Conservation (phyloP, 306 rosid species). For the Cucumis sativus region DNA sequence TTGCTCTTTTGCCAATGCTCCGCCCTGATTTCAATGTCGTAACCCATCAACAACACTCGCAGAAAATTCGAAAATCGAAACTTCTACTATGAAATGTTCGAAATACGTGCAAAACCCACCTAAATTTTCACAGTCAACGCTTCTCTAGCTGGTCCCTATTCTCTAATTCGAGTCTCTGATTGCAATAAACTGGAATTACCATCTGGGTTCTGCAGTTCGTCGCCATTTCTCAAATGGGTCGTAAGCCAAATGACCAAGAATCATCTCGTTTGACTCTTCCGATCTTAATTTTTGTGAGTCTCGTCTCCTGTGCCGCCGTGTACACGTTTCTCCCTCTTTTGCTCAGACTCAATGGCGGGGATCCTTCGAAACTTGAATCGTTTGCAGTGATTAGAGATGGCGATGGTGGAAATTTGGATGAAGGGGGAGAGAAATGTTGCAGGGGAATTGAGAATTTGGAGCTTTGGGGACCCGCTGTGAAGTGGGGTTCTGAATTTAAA, state of each 20-base stretch:
- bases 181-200: constrained; percentile 1
- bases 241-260: constrained; percentile 35
- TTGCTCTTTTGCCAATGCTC: background rate
- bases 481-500: constrained; percentile 89
- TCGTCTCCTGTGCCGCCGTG: constrained; percentile 48
- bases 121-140: constrained; percentile 32
- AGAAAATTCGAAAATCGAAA: background rate
- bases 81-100: background rate
- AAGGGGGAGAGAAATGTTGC: constrained; percentile 37
- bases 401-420: constrained; percentile 13
- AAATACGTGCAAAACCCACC: background rate
- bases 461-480: constrained; percentile 88
- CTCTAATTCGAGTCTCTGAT: constrained; percentile 2
- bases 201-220: constrained; percentile 21
- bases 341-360: constrained; percentile 15
- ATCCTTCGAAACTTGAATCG: constrained; percentile 11
- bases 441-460: constrained; percentile 68
- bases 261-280: constrained; percentile 22
- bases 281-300: constrained; percentile 27
- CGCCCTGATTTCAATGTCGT: background rate
- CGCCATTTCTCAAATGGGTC: constrained; percentile 47
- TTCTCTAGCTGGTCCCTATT: background rate
- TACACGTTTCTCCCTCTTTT: constrained; percentile 40
- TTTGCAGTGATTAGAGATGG: constrained; percentile 17
- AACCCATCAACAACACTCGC: background rate